Base-by-base conservation (phyloP, 139 green algal species). In the Yamagishiella unicocca region DNA sequence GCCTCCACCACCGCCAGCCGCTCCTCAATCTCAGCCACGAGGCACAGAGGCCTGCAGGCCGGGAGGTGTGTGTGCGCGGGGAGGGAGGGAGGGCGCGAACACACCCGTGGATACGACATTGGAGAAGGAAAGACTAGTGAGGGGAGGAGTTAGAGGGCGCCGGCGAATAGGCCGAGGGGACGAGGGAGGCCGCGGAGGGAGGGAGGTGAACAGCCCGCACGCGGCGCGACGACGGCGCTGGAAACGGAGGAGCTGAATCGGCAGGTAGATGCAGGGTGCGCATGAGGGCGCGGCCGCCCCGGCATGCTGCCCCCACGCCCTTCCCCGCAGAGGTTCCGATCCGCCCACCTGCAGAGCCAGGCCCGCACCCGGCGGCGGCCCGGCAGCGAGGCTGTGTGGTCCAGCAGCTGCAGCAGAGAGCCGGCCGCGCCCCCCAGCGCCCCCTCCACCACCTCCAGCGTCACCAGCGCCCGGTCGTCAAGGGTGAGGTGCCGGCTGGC, bases 281-380 rank as follows among this genome's bases (percentile, higher is more conserved):
- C 50, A 25, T n/a, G n/a, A n/a, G n/a, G n/a, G n/a, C n/a, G n/a
- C 50, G 17, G 17, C 50, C 50, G 14, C 50, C 50, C n/a, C n/a
- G n/a, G n/a, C n/a, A n/a, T 58, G 50, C 50, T 58, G 14, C 50
- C 50, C 50, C 50, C 50, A 25, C 50, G 50, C 50, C 58, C 22
- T n/a, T 67, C 19, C 58, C 10, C n/a, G n/a, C n/a, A n/a, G n/a
- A n/a, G n/a, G n/a, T n/a, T n/a, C n/a, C n/a, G n/a, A n/a, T n/a
- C n/a, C 27, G 2, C 61, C 66, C 68, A 91, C 90, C 90, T 90
- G 77, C 84, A 91, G 4, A 96, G 45, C 90, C 94, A 96, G 12
- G 88, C 64, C 35, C 83, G 42, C 54, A 94, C 37, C 38, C 58
- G 72, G 22, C 93, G 75, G 9, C 88, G 68, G 14, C 93, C 93